Base-by-base conservation (phyloP, 306 rosid genomes). In the Arachis stenosperma region DNA sequence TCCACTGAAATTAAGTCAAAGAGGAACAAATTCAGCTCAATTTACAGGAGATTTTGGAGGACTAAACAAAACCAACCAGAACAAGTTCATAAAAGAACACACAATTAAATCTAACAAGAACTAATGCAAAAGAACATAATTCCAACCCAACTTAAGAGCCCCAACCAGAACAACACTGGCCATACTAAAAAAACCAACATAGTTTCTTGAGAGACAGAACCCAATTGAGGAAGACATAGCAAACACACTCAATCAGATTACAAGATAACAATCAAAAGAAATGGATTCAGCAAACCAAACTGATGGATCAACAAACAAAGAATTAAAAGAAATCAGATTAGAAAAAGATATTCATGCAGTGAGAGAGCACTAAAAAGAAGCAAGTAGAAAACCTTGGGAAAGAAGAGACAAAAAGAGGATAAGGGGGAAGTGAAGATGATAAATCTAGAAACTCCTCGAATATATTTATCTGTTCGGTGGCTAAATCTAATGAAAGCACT, bases 371-470 rank as follows among this genome's bases (percentile, higher is more conserved):
- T 40, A 42, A 58, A 68, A 59, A 8, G 62, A 10, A 46, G 53
- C 65, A 70, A 36, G 39, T 44, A 65, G 12, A 61, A 39, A 74
- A 83, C 47, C 79, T 53, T 66, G 54, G 10, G 69, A 44, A 65
- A 43, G 55, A 62, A 51, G 37, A 59, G 47, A 65, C 42, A 70
- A 65, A 70, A 83, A 72, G 65, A 80, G 75, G 85, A 83, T 67
- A 76, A 53, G 72, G 68, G 77, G 54, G 33, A 62, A 62, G 65
- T 71, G 56, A 4, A 54, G 55, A 43, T 76, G 73, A 84, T 55
- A 74, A 71, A 75, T 70, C 84, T 80, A 76, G 85, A 81, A 70
- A 76, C 70, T 76, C 75, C 46, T 70, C 65, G 51, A 64, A 61
- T 7, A 71, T 48, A 27, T 55, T 69, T 29, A 75, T 29, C 70